Evolutionary conservation across 306 rosid species (phyloP).

Genomic region (Dryas drummondii): DNA sequence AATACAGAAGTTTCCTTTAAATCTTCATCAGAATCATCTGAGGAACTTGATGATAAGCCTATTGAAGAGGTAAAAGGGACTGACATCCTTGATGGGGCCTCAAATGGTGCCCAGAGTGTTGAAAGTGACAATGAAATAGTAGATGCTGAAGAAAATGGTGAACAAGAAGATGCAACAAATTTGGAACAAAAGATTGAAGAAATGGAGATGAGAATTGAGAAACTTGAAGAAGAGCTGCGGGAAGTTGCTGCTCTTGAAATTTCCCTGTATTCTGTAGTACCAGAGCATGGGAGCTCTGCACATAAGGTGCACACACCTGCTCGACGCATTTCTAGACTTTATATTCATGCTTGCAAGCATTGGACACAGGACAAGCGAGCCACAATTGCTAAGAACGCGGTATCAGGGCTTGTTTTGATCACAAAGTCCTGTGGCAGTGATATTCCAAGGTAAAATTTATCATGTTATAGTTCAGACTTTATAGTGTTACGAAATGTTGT

Average conservation of each 20-base stretch:
- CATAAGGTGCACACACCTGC: conserved; percentile 99
- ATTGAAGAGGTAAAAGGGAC: conserved; percentile 45
- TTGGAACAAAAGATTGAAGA: conserved; percentile 54
- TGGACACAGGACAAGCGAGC: conserved; percentile 70
- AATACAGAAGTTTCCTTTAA: conserved; percentile 39
- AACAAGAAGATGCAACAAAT: conserved; percentile 37
- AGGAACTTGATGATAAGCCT: conserved; percentile 54
- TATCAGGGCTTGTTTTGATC: conserved; percentile 86
- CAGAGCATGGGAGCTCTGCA: conserved; percentile 97
- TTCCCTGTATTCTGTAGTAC: conserved; percentile 82
- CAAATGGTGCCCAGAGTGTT: conserved; percentile 43
- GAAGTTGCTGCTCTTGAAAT: conserved; percentile 99
- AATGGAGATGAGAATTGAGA: conserved; percentile 77
- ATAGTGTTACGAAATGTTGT: conserved; percentile 6
- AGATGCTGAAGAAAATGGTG: conserved; percentile 48
- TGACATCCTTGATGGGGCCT: conserved; percentile 51
- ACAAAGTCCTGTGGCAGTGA: conserved; percentile 95
- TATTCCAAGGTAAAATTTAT: conserved; percentile 68
- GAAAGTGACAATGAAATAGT: conserved; percentile 41
- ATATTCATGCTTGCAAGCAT: conserved; percentile 81
- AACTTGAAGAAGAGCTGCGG: conserved; percentile 92
- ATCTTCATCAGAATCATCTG: conserved; percentile 56
- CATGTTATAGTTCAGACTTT: not conserved
- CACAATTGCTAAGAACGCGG: conserved; percentile 67
- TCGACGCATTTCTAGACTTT: conserved; percentile 91